Percentiles rank a stretch among this genome's conserved stretches.
These are phyloP conservation scores for Podaxis sp. DNA, from an alignment of 768 basidiomycete genomes.

Conservation along the genomic window DNA sequence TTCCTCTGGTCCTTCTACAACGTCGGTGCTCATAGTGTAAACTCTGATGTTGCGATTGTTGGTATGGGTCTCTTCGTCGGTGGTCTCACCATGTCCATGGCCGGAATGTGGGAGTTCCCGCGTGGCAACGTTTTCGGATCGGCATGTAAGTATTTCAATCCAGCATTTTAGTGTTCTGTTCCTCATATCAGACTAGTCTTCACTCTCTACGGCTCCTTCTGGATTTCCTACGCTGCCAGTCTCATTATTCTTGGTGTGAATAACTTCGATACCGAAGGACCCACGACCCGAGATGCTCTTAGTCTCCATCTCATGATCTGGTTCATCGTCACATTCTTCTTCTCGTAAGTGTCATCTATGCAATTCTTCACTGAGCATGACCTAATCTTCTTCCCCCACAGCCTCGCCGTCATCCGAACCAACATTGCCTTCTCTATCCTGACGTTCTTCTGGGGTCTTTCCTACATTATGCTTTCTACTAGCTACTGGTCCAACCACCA, in stretches of 20 bases:
- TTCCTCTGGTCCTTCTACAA: constrained; percentile 59
- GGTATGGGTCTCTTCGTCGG: constrained; percentile 67
- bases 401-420: constrained; percentile 48
- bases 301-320: constrained; percentile 57
- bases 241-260: constrained; percentile 48
- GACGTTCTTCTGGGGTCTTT: constrained; percentile 52
- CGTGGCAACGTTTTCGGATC: constrained; percentile 52
- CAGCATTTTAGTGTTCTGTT: background rate
- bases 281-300: constrained; percentile 42
- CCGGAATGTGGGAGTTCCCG: constrained; percentile 64
- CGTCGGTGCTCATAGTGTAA: constrained; percentile 38
- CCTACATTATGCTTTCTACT: constrained; percentile 47
- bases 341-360: constrained; percentile 39
- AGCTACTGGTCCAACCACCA: constrained; percentile 31
- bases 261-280: constrained; percentile 33
- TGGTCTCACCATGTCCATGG: constrained; percentile 61
- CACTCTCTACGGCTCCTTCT: constrained; percentile 61
- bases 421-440: constrained; percentile 49
- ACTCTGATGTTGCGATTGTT: constrained; percentile 47
- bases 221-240: constrained; percentile 60
- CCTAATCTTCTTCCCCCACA: constrained; percentile 18
- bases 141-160: constrained; percentile 36
- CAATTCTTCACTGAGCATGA: background rate
- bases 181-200: constrained; percentile 41
- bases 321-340: constrained; percentile 52